A percentile compares a stretch with the other conserved stretches of the same genome.
Conservation (phyloP, 352 stramenopile genomes). For the Phytophthora idaei region DNA sequence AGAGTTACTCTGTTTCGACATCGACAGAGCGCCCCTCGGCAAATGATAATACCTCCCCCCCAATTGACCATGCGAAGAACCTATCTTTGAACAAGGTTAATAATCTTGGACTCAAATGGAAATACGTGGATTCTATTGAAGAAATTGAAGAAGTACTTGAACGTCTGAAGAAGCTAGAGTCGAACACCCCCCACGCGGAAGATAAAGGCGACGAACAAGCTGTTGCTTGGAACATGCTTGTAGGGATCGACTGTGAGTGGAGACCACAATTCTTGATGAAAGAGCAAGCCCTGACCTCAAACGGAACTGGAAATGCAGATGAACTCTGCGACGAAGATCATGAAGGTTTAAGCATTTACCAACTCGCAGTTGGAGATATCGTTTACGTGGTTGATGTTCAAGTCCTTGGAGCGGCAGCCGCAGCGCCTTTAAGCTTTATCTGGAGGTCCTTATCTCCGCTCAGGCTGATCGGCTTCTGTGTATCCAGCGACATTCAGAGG, state of each 20-base stretch:
- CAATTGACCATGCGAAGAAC: slow-evolving; percentile 42
- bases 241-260: slow-evolving; percentile 76
- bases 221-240: slow-evolving; percentile 28
- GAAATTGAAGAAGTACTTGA: slow-evolving; percentile 35
- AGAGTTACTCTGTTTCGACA: neutral
- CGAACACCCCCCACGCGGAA: neutral
- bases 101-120: slow-evolving; percentile 30
- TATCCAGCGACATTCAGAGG: slow-evolving; percentile 53
- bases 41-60: neutral
- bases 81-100: slow-evolving; percentile 14
- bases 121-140: slow-evolving; percentile 34
- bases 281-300: slow-evolving; percentile 1
- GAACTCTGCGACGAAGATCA: slow-evolving; percentile 20
- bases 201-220: slow-evolving; percentile 6
- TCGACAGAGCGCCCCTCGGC: neutral
- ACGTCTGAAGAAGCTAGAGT: slow-evolving; percentile 22
- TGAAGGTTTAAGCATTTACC: slow-evolving; percentile 55
- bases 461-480: slow-evolving; percentile 59
- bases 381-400: slow-evolving; percentile 72
- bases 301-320: neutral
- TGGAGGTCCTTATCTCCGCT: slow-evolving; percentile 43
- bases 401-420: slow-evolving; percentile 42
- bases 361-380: slow-evolving; percentile 45
- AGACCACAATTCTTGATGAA: slow-evolving; percentile 51
- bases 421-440: slow-evolving; percentile 43